phyloP scores from a whole-genome alignment of 805 yeast genomes.

The Lachancea thermotolerans region DNA sequence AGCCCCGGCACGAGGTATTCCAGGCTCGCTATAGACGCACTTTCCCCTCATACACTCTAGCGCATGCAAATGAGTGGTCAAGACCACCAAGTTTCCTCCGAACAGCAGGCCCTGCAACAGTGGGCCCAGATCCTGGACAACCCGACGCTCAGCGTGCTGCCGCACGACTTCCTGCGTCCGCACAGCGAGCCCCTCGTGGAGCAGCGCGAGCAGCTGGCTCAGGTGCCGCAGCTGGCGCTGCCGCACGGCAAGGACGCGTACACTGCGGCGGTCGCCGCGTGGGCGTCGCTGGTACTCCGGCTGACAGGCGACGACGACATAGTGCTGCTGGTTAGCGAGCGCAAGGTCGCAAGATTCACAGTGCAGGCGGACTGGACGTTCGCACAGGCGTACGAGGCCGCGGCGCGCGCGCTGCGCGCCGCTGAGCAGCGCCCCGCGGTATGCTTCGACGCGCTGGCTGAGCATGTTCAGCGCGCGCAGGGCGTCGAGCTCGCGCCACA shows the following conservation, averaged over 20 bases:
- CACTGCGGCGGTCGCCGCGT: slow-evolving; percentile 53
- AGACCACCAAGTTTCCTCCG: neutral
- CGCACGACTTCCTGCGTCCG: slow-evolving; percentile 82
- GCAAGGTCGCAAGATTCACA: slow-evolving; percentile 52
- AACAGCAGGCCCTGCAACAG: slow-evolving; percentile 29
- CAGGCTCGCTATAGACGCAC: slow-evolving; percentile 5
- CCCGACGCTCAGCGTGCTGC: slow-evolving; percentile 82
- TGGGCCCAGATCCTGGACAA: slow-evolving; percentile 66
- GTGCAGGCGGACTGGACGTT: slow-evolving; percentile 53
- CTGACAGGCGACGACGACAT: slow-evolving; percentile 93
- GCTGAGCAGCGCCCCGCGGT: slow-evolving; percentile 26
- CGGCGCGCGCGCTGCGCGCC: slow-evolving; percentile 38
- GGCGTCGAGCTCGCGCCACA: slow-evolving; percentile 54
- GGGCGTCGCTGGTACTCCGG: slow-evolving; percentile 65
- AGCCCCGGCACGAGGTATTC: neutral
- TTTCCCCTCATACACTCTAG: too few species aligned
- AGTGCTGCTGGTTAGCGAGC: slow-evolving; percentile 49
- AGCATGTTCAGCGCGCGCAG: slow-evolving; percentile 41
- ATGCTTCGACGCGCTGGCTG: slow-evolving; percentile 51
- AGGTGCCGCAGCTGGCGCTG: slow-evolving; percentile 27
- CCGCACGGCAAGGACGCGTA: slow-evolving; percentile 33
- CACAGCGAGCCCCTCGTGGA: slow-evolving; percentile 60
- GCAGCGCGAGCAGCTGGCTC: slow-evolving; percentile 40
- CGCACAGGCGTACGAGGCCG: slow-evolving; percentile 38
- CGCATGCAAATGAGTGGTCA: slow-evolving; percentile 1